phyloP scores from a whole-genome alignment of 352 stramenopile species.

The Globisporangium uncinulatum region DNA sequence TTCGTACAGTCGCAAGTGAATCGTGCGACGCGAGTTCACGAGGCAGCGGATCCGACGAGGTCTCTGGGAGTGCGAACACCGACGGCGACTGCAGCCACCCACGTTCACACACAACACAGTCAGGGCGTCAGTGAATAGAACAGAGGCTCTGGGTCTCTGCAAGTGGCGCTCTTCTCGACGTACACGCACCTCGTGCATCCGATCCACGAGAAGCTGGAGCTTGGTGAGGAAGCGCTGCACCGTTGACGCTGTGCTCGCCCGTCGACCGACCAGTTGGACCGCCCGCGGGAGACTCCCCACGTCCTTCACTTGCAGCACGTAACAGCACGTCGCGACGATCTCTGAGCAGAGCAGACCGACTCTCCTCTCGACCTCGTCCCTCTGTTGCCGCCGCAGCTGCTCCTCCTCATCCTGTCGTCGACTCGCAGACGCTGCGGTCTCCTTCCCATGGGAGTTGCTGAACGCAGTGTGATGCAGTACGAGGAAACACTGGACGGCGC shows the following conservation, averaged over 20 bases:
- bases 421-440: not conserved
- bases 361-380: constrained; percentile 13
- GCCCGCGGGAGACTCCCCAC: constrained; percentile 14
- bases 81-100: not conserved
- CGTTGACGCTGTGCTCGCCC: not conserved
- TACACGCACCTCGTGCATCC: constrained; percentile 4
- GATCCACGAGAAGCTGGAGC: constrained; percentile 5
- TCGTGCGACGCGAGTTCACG: not conserved
- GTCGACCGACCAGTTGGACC: constrained; percentile 2
- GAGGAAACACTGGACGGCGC: constrained; percentile 21
- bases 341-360: constrained; percentile 27
- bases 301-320: constrained; percentile 14
- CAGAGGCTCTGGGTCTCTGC: too few relatives aligned
- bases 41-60: too few relatives aligned
- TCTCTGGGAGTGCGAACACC: constrained; percentile 2
- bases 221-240: constrained; percentile 10
- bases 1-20: constrained; percentile 4
- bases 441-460: not conserved
- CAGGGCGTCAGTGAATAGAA: too few relatives aligned
- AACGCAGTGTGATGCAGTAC: constrained; percentile 15
- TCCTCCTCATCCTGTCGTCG: not conserved
- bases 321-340: constrained; percentile 26
- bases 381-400: constrained; percentile 5
- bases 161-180: too few relatives aligned
- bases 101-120: not conserved